Conservation (phyloP, 441 rosid species). For the Corymbia citriodora region DNA sequence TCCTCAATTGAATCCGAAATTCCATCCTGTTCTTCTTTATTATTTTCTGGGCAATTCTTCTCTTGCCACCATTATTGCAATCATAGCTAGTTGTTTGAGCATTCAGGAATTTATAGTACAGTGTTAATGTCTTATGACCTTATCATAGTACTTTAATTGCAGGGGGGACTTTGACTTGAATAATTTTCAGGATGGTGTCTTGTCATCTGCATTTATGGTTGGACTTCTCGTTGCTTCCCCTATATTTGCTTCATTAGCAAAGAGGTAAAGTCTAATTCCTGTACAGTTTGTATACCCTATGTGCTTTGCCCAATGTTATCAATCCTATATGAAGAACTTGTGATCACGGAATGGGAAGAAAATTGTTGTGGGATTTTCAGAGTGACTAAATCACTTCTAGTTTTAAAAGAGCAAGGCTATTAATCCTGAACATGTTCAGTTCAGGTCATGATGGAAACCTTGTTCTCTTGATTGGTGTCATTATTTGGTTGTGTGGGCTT, state of each 20-base stretch:
- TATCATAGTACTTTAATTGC: not conserved
- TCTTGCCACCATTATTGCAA: not conserved
- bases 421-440: not conserved
- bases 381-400: not conserved
- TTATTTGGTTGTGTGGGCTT: not conserved
- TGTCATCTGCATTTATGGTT: constrained; percentile 98
- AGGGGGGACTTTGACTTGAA: constrained; percentile 86
- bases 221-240: constrained; percentile 94
- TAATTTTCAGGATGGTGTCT: constrained; percentile 87
- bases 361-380: not conserved
- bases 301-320: not conserved
- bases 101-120: not conserved
- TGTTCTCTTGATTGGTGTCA: not conserved
- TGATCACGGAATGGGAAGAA: not conserved
- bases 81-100: not conserved
- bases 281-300: not conserved
- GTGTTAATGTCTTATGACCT: not conserved
- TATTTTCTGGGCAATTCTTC: not conserved
- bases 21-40: not conserved
- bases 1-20: not conserved
- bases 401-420: not conserved
- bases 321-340: not conserved
- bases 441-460: not conserved
- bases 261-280: constrained; percentile 36
- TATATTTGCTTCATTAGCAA: constrained; percentile 85